phyloP scores from a whole-genome alignment of 2,329 filamentous ascomycete species.

The Conoideocrella luteorostrata region DNA sequence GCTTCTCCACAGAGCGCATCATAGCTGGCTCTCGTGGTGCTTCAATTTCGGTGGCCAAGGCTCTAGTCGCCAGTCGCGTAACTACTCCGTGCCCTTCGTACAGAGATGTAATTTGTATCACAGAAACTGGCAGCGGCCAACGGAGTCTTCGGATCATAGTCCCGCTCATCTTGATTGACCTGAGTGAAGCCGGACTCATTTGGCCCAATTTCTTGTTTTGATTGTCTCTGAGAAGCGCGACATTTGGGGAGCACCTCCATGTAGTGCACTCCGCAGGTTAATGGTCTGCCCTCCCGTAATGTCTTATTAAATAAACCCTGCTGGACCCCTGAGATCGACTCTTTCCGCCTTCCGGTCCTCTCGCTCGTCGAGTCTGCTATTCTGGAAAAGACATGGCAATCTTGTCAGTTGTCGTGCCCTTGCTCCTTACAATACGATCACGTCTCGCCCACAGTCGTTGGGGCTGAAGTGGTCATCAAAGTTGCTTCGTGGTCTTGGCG shows the following conservation, averaged over 20 bases:
- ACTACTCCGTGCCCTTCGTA: no score
- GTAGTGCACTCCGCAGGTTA: not conserved
- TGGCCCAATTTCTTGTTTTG: not conserved
- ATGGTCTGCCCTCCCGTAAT: not conserved
- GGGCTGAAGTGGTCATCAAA: no score
- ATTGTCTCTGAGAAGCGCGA: not conserved
- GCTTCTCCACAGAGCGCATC: not conserved
- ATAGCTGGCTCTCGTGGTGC: not conserved
- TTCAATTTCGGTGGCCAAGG: not conserved
- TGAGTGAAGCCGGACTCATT: not conserved
- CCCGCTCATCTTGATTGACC: no score
- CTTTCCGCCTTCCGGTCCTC: not conserved
- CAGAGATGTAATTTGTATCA: no score
- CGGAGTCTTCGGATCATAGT: not conserved
- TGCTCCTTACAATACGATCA: no score
- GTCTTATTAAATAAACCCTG: constrained; percentile 3
- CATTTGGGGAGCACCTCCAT: not conserved
- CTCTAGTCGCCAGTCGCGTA: not conserved
- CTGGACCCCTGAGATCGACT: constrained; percentile 3
- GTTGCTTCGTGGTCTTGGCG: constrained; percentile 1
- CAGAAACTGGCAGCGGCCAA: no score
- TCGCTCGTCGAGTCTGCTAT: not conserved
- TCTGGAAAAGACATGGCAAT: not conserved
- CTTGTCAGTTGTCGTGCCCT: no score
- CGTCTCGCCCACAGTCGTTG: no score